Percentiles rank a stretch among this genome's conserved stretches.
These are phyloP conservation scores for Friedmanniomyces endolithicus DNA, from an alignment of 495 filamentous ascomycete genomes.

Conservation along the genomic window DNA sequence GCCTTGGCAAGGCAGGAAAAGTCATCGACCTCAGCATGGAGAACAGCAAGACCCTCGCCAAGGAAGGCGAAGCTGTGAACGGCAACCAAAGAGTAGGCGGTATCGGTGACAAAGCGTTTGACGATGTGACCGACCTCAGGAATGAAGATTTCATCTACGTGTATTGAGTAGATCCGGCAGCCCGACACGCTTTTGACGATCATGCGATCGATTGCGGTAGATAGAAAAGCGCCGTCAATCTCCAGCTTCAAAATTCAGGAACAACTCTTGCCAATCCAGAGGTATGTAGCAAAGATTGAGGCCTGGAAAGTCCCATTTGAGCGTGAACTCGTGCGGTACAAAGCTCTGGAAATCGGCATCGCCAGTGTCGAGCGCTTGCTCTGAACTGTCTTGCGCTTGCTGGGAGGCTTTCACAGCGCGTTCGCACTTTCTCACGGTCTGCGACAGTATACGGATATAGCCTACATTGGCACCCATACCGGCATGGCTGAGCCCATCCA, in stretches of 20 bases:
- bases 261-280: slow-evolving; percentile 22
- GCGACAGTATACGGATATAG: background rate
- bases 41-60: slow-evolving; percentile 8
- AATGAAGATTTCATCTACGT: slow-evolving; percentile 30
- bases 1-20: slow-evolving; percentile 37
- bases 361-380: background rate
- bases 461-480: slow-evolving; percentile 3
- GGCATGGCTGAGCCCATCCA: slow-evolving; percentile 31
- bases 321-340: slow-evolving; percentile 40
- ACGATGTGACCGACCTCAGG: slow-evolving; percentile 26
- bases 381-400: slow-evolving; percentile 9
- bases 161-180: slow-evolving; percentile 14
- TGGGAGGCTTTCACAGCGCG: slow-evolving; percentile 31
- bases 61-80: slow-evolving; percentile 15
- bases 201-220: no score
- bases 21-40: slow-evolving; percentile 25
- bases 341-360: slow-evolving; percentile 41
- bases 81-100: slow-evolving; percentile 1
- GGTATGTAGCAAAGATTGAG: slow-evolving; percentile 42
- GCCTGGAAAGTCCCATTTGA: slow-evolving; percentile 45
- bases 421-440: background rate
- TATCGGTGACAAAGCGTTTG: slow-evolving; percentile 25
- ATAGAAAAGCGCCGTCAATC: background rate
- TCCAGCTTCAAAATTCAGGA: slow-evolving; percentile 12
- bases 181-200: no score